Conservation (phyloP, 805 yeast genomes). For the Cyberlindnera mycetangii region DNA sequence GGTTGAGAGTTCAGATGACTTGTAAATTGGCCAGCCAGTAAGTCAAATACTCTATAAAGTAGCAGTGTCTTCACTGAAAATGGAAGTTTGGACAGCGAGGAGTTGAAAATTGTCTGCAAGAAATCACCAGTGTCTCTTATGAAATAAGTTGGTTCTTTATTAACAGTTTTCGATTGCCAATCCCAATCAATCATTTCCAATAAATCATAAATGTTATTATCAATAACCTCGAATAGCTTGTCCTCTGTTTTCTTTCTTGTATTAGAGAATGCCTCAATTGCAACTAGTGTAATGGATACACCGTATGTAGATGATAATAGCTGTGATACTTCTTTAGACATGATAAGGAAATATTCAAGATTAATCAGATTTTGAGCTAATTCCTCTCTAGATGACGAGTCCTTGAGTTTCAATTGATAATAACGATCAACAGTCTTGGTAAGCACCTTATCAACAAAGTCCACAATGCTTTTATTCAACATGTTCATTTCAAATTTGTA, state of each 20-base stretch:
- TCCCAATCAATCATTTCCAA: conserved; percentile 83
- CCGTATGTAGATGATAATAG: conserved; percentile 34
- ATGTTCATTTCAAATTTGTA: conserved; percentile 59
- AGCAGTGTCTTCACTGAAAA: conserved; percentile 71
- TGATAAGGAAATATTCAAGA: conserved; percentile 78
- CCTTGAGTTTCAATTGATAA: conserved; percentile 54
- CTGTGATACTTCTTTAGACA: conserved; percentile 60
- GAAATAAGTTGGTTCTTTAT: conserved; percentile 65
- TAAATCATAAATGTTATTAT: conserved; percentile 72
- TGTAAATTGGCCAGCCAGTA: conserved; percentile 69
- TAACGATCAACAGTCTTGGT: conserved; percentile 63
- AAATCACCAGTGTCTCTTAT: conserved; percentile 83
- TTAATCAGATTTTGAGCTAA: conserved; percentile 86
- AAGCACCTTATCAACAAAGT: conserved; percentile 66
- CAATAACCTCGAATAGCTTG: conserved; percentile 78
- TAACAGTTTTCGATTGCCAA: conserved; percentile 58
- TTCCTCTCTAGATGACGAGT: conserved; percentile 78
- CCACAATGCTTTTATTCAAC: conserved; percentile 56
- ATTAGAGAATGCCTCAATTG: conserved; percentile 52
- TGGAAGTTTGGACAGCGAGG: conserved; percentile 82
- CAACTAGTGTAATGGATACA: conserved; percentile 42
- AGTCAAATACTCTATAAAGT: conserved; percentile 84
- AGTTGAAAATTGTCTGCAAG: conserved; percentile 78
- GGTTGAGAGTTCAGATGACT: conserved; percentile 53
- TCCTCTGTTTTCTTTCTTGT: conserved; percentile 74